phyloP scores from a whole-genome alignment of 306 rosid genomes.

The Crotalaria pallida region DNA sequence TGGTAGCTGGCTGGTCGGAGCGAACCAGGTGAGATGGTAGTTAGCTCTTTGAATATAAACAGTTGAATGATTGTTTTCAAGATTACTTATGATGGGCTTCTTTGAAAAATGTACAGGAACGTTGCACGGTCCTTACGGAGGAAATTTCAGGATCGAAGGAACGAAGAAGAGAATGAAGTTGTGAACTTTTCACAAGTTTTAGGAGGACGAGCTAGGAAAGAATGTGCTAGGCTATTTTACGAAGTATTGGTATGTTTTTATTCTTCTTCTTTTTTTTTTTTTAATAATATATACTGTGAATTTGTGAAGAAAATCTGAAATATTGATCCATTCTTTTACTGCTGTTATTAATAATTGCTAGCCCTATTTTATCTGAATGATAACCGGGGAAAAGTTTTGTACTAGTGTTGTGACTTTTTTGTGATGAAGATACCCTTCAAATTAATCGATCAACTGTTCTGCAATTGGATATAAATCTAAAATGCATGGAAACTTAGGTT shows the following conservation, averaged over 20 bases:
- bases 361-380: not conserved
- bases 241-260: constrained; percentile 72
- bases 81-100: constrained; percentile 14
- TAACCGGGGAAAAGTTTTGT: not conserved
- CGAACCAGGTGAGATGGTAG: constrained; percentile 59
- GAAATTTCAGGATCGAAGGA: constrained; percentile 30
- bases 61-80: constrained; percentile 6
- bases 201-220: constrained; percentile 43
- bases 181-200: constrained; percentile 46
- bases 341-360: not conserved
- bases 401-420: not conserved
- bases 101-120: constrained; percentile 41
- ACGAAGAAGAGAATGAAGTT: constrained; percentile 24
- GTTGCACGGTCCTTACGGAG: constrained; percentile 48
- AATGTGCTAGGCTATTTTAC: constrained; percentile 64
- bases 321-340: not conserved
- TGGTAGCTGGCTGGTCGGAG: constrained; percentile 63
- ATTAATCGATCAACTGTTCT: not conserved
- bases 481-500: not conserved
- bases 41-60: constrained; percentile 9
- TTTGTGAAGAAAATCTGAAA: not conserved
- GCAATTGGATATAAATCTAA: not conserved
- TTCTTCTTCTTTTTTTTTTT: too few species aligned
- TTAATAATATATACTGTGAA: not conserved
- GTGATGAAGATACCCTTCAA: not conserved